Conservation (phyloP, 2,329 filamentous ascomycete species). For the Talaromyces sp. region DNA sequence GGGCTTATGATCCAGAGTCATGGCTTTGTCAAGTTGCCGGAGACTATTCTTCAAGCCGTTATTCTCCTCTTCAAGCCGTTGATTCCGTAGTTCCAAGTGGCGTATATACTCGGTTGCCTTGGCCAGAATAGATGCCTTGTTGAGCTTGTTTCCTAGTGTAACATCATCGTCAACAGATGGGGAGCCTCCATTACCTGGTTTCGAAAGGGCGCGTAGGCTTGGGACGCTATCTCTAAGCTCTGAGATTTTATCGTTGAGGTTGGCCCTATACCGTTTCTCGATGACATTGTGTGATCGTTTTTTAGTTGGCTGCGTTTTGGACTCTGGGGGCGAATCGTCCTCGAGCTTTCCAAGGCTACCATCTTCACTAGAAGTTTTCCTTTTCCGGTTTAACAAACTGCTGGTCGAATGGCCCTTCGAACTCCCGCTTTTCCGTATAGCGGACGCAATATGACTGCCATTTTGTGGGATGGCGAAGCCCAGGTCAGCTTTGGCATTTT, state of each 20-base stretch:
- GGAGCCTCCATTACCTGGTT: slow-evolving; percentile 40
- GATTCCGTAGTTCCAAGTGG: slow-evolving; percentile 88
- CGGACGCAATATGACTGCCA: not conserved
- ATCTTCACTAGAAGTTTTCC: slow-evolving; percentile 62
- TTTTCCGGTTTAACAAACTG: slow-evolving; percentile 51
- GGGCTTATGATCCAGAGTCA: slow-evolving; percentile 38
- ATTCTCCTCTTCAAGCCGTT: slow-evolving; percentile 76
- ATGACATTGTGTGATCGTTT: slow-evolving; percentile 99
- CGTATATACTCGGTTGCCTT: slow-evolving; percentile 96
- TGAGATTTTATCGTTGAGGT: slow-evolving; percentile 95
- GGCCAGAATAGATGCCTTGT: slow-evolving; percentile 93
- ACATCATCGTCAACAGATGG: slow-evolving; percentile 72
- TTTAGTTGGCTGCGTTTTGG: slow-evolving; percentile 62
- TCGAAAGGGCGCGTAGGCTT: slow-evolving; percentile 78
- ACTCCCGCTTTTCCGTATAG: slow-evolving; percentile 13
- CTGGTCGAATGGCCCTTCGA: slow-evolving; percentile 15
- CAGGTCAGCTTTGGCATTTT: not conserved
- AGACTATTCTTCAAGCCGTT: slow-evolving; percentile 71
- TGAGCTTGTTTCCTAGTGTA: slow-evolving; percentile 84
- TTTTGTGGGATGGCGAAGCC: not conserved
- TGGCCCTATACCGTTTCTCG: slow-evolving; percentile 93
- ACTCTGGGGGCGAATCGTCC: slow-evolving; percentile 41
- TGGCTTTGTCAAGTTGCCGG: slow-evolving; percentile 67
- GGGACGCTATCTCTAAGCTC: slow-evolving; percentile 88
- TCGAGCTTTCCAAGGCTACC: slow-evolving; percentile 28